phyloP scores from a whole-genome alignment of 2,329 filamentous ascomycete species.

The Aspergillus versicolor region DNA sequence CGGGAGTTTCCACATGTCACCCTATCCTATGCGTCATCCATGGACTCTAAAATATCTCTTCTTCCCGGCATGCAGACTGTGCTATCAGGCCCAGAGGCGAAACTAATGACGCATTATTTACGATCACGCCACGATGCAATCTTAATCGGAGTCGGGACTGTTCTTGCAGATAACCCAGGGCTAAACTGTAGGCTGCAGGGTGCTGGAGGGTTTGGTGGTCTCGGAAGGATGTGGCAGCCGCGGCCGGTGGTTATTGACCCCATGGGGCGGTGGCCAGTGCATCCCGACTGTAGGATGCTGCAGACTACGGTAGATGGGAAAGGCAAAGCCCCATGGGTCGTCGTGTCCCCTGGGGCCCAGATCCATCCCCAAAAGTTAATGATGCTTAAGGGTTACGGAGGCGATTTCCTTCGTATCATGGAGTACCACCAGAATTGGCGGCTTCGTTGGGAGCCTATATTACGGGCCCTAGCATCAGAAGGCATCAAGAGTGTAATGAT shows the following conservation, averaged over 20 bases:
- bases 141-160: constrained; percentile 79
- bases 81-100: constrained; percentile 78
- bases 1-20: constrained; percentile 61
- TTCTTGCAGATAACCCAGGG: constrained; percentile 78
- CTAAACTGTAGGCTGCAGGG: constrained; percentile 76
- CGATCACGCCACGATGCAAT: constrained; percentile 82
- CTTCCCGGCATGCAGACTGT: constrained; percentile 76
- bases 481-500: constrained; percentile 82
- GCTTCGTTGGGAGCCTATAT: constrained; percentile 65
- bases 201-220: constrained; percentile 56
- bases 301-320: constrained; percentile 61
- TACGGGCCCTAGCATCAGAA: constrained; percentile 57
- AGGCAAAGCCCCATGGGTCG: constrained; percentile 72
- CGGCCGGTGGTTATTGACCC: constrained; percentile 82
- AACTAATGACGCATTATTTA: constrained; percentile 90
- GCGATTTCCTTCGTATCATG: constrained; percentile 44
- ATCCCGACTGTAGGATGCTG: constrained; percentile 62
- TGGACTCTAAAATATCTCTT: constrained; percentile 77
- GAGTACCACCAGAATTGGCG: constrained; percentile 43
- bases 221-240: constrained; percentile 63
- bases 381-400: constrained; percentile 47
- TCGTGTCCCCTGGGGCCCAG: constrained; percentile 53
- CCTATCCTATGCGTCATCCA: constrained; percentile 85
- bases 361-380: constrained; percentile 48
- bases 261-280: constrained; percentile 67